phyloP scores from a whole-genome alignment of 495 filamentous ascomycete genomes.

The Penicillium cinerascens region DNA sequence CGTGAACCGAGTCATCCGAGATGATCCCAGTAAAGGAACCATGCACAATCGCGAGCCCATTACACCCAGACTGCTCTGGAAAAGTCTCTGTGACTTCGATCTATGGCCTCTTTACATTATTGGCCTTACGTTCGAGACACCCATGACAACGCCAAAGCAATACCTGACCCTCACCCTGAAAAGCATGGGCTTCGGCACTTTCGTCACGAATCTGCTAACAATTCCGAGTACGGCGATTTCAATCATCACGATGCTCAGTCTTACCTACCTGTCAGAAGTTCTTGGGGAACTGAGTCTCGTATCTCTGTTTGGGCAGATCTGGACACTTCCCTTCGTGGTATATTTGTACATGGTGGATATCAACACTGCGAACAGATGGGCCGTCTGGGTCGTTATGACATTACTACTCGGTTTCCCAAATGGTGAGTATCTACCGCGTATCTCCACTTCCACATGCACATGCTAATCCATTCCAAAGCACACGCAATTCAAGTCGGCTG shows the following conservation, averaged over 20 bases:
- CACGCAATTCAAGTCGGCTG: slow-evolving; percentile 37
- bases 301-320: slow-evolving; percentile 47
- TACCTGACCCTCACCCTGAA: slow-evolving; percentile 65
- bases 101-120: slow-evolving; percentile 53
- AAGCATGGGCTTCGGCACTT: slow-evolving; percentile 59
- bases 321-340: slow-evolving; percentile 55
- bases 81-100: slow-evolving; percentile 52
- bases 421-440: slow-evolving; percentile 39
- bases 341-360: slow-evolving; percentile 49
- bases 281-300: slow-evolving; percentile 47
- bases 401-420: slow-evolving; percentile 56
- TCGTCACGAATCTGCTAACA: slow-evolving; percentile 61
- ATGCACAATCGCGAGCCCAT: slow-evolving; percentile 61
- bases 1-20: slow-evolving; percentile 68
- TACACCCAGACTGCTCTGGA: slow-evolving; percentile 43
- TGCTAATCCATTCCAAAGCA: slow-evolving; percentile 14
- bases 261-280: slow-evolving; percentile 51
- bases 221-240: slow-evolving; percentile 50
- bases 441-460: neutral
- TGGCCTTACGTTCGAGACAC: slow-evolving; percentile 51
- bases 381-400: slow-evolving; percentile 53
- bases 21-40: slow-evolving; percentile 66
- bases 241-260: slow-evolving; percentile 39
- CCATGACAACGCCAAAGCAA: slow-evolving; percentile 37
- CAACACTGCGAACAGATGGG: slow-evolving; percentile 47